Evolutionary conservation across 2,329 filamentous ascomycete species (phyloP).

Genomic region (Hypoxylon sp.): DNA sequence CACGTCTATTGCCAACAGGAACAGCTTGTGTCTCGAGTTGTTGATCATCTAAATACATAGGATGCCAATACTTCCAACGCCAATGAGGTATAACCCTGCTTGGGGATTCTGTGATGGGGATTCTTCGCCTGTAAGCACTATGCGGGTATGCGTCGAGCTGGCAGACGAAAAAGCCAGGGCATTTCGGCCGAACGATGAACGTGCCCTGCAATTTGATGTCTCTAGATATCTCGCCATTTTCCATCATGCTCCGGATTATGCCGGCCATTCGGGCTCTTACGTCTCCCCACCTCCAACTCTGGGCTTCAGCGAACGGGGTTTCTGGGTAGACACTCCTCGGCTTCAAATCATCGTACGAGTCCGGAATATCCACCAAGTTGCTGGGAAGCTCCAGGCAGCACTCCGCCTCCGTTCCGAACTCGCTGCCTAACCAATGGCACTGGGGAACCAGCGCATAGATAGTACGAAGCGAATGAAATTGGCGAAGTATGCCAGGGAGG

Average conservation of each 20-base stretch:
- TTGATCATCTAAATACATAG: background rate
- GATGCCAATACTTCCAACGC: background rate
- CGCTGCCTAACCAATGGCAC: background rate
- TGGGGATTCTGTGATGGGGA: background rate
- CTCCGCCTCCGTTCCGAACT: background rate
- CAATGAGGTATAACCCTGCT: background rate
- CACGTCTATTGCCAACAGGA: background rate
- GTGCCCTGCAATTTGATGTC: background rate
- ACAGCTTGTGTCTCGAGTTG: background rate
- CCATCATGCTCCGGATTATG: background rate
- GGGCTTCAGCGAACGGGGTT: background rate
- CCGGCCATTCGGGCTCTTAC: background rate
- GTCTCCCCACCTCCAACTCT: background rate
- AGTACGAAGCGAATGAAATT: background rate
- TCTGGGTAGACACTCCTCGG: background rate
- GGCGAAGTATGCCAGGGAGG: background rate
- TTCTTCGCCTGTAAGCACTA: background rate
- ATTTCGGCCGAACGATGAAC: background rate
- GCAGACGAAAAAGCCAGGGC: background rate
- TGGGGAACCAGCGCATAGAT: conserved; percentile 2
- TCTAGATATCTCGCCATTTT: background rate
- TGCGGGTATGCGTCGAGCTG: too few species aligned
- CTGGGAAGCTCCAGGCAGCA: background rate
- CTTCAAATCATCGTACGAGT: background rate
- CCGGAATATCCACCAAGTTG: conserved; percentile 1